phyloP scores from a whole-genome alignment of 2,329 filamentous ascomycete genomes.

The Beauveria asiatica region DNA sequence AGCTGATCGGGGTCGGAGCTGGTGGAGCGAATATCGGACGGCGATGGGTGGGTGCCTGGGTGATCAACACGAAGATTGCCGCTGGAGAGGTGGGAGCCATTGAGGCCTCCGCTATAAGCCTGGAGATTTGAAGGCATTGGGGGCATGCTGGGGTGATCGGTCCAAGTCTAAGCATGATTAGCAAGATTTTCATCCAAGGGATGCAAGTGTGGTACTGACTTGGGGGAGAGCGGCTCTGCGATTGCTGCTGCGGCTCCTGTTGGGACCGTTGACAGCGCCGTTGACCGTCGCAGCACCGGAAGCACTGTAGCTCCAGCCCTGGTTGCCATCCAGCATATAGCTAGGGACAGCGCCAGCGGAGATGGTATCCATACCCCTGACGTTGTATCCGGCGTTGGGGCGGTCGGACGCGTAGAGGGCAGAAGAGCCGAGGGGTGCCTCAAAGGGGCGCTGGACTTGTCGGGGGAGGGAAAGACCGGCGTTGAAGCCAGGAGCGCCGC shows the following conservation, averaged over 20 bases:
- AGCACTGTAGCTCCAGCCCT: slow-evolving; percentile 69
- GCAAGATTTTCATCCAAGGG: not conserved
- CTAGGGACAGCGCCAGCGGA: slow-evolving; percentile 31
- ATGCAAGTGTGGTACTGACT: slow-evolving; percentile 41
- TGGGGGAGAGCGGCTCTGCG: slow-evolving; percentile 59
- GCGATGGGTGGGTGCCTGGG: slow-evolving; percentile 31
- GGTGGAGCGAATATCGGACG: slow-evolving; percentile 32
- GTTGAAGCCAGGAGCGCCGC: slow-evolving; percentile 40
- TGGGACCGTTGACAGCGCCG: slow-evolving; percentile 56
- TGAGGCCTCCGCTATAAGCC: slow-evolving; percentile 26
- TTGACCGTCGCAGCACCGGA: slow-evolving; percentile 55
- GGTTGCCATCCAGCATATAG: slow-evolving; percentile 58
- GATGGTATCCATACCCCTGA: slow-evolving; percentile 49
- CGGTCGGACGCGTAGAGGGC: slow-evolving; percentile 65
- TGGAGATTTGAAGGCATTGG: slow-evolving; percentile 30
- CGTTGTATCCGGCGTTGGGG: slow-evolving; percentile 49
- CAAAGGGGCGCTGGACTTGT: slow-evolving; percentile 66
- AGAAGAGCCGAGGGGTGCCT: slow-evolving; percentile 54
- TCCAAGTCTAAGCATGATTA: slow-evolving; percentile 36
- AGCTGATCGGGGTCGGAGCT: slow-evolving; percentile 67
- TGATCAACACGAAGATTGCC: slow-evolving; percentile 37
- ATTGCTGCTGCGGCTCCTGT: slow-evolving; percentile 46
- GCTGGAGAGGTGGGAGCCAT: slow-evolving; percentile 29
- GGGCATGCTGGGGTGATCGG: slow-evolving; percentile 36
- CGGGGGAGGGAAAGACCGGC: slow-evolving; percentile 34